Base-by-base conservation (phyloP, 345 rosid species). In the Barbarea vulgaris region DNA sequence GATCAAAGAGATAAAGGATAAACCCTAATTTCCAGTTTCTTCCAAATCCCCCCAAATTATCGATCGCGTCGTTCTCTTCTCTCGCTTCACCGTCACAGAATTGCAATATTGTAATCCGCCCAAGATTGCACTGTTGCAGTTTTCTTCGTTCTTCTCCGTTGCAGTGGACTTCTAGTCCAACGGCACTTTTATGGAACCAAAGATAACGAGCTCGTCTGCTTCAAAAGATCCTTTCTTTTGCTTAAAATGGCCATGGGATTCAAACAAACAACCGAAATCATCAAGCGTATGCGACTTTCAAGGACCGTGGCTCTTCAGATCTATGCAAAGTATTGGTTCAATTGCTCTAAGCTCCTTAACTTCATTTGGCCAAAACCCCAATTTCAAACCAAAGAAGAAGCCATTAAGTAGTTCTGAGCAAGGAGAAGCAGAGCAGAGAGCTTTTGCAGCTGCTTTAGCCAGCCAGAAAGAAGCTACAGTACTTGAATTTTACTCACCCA, bases 361-460 rank as follows among this genome's bases (percentile, higher is more conserved):
- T 41, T 80, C 87, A 4, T 70, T 79, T 25, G 21, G 52, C 4
- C 52, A 62, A 62, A 62, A 62, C 21, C 15, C 37, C 5, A 42
- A 25, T 17, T 63, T 63, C 5, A 41, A 33, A 63, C 64, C 70
- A 28, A 76, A 39, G 25, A 79, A 75, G 58, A 85, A 79, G 73
- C 70, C 63, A 12, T 77, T 85, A 82, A 84, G 80, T 31, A 76
- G 73, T n/a, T 81, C 46, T 51, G 93, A 86, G 81, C 97, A 92
- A 79, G 97, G 89, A 46, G 98, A 90, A 85, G 91, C 93, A 50
- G 97, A 95, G 75, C 98, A 89, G 48, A 87, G 87, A 44, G 98
- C 96, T 14, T 84, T 90, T 33, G 97, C 99, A 7, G 75, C 85
- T 1, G 99, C 97, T 1, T 79, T 92, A 70, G 93, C 96, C 1